A percentile compares a stretch with the other conserved stretches of the same genome.
These are phyloP conservation scores for Lasiodiplodia sp. DNA, from an alignment of 2,329 filamentous ascomycete genomes.

Conservation along the genomic window DNA sequence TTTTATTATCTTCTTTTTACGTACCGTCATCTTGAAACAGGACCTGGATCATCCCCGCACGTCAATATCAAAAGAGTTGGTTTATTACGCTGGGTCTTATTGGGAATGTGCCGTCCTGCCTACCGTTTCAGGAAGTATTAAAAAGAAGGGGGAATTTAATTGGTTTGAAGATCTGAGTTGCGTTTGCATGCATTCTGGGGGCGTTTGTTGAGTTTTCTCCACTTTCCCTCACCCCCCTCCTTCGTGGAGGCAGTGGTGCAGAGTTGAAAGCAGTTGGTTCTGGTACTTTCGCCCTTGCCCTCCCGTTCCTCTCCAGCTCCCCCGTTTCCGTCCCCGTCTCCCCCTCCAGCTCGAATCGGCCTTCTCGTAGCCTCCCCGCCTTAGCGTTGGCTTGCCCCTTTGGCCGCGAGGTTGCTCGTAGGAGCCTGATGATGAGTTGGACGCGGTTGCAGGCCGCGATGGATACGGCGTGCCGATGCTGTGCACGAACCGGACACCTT, in stretches of 20 bases:
- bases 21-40: slow-evolving; percentile 2
- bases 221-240: slow-evolving; percentile 33
- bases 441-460: slow-evolving; percentile 12
- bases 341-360: slow-evolving; percentile 25
- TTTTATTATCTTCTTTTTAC: slow-evolving; percentile 36
- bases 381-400: slow-evolving; percentile 50
- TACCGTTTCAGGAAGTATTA: background rate
- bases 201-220: slow-evolving; percentile 35
- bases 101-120: slow-evolving; percentile 8
- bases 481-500: slow-evolving; percentile 50
- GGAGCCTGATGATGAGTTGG: slow-evolving; percentile 33
- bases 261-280: slow-evolving; percentile 32
- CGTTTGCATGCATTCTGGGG: slow-evolving; percentile 43
- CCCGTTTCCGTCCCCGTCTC: slow-evolving; percentile 35
- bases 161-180: slow-evolving; percentile 43
- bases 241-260: slow-evolving; percentile 31
- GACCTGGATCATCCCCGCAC: slow-evolving; percentile 15
- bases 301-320: slow-evolving; percentile 52
- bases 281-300: slow-evolving; percentile 45
- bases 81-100: background rate
- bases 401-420: slow-evolving; percentile 44
- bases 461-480: slow-evolving; percentile 18
- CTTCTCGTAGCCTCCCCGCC: slow-evolving; percentile 37
- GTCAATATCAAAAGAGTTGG: slow-evolving; percentile 1
- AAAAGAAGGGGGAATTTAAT: slow-evolving; percentile 38